Conservation (phyloP, 495 filamentous ascomycete species). For the Staphylotrichum tortipilum region DNA sequence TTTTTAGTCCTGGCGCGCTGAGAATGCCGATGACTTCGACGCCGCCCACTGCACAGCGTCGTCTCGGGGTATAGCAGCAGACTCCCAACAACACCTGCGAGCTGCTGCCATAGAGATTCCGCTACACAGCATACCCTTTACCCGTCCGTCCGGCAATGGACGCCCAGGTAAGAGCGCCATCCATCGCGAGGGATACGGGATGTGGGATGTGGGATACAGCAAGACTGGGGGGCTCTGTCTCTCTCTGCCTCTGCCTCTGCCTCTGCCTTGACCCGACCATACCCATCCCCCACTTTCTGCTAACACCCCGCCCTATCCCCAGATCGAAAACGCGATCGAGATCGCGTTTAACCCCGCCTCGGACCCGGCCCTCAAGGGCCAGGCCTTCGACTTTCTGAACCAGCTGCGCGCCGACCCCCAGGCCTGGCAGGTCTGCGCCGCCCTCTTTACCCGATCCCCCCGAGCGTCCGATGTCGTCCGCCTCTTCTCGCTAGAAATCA, state of each 20-base stretch:
- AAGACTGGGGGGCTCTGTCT: too few relatives aligned
- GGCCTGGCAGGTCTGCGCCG: constrained; percentile 78
- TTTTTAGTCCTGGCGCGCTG: constrained; percentile 23
- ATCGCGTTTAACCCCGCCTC: constrained; percentile 74
- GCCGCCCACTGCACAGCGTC: constrained; percentile 16
- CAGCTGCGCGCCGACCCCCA: constrained; percentile 68
- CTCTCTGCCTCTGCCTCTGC: too few relatives aligned
- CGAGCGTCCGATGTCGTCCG: constrained; percentile 74
- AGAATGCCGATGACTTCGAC: constrained; percentile 26
- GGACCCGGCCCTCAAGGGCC: constrained; percentile 63
- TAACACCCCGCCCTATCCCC: constrained; percentile 5
- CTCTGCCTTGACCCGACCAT: neutral
- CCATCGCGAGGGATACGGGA: constrained; percentile 4
- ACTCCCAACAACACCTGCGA: neutral
- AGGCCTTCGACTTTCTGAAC: constrained; percentile 82
- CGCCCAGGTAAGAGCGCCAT: constrained; percentile 26
- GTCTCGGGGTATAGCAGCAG: constrained; percentile 26
- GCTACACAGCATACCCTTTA: neutral
- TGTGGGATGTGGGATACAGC: too few relatives aligned
- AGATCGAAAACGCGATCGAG: constrained; percentile 90
- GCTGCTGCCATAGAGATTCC: neutral
- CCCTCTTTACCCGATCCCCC: constrained; percentile 77
- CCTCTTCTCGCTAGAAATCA: constrained; percentile 76
- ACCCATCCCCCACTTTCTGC: too few relatives aligned
- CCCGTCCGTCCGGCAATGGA: constrained; percentile 23